Evolutionary conservation across 2,329 filamentous ascomycete species (phyloP), one percentile per base, ranked within the genome.

Genomic region (Daldinia sp.): DNA sequence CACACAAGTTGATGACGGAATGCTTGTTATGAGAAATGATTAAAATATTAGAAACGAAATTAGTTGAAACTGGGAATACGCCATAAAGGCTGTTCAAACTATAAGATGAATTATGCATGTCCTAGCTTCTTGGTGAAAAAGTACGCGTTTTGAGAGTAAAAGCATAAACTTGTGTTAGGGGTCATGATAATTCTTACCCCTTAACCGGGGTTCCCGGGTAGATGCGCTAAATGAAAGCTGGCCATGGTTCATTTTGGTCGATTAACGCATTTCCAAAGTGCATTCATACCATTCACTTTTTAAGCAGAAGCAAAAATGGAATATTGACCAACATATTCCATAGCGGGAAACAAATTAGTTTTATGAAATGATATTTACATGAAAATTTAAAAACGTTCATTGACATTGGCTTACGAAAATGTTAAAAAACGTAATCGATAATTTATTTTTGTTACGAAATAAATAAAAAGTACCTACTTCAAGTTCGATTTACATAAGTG

Each of bases 161-260:
- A 7, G 30, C 10, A 35, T n/a, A 5, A n/a, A 26, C 42, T 13
- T 13, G 6, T n/a, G 26, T 50, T 12, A 2, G 26, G 13, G 13
- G 13, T 6, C 20, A 7, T n/a, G 15, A 37, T 20, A 1, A 37
- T 37, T 37, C 23, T 3, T 37, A 26, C 30, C 50, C 50, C 30
- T 37, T 53, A 53, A 37, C n/a, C 10, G 30, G n/a, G n/a, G n/a
- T 28, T 53, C 50, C 30, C 50, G 30, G 50, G 50, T 53, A 53
- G 30, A 7, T 35, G 12, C 30, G 28, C 15, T 53, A 53, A 53
- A 28, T 13, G 15, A 35, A 2, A 3, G 15, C 23, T 53, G n/a
- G 30, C 28, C 28, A 33, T 35, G 28, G 30, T 33, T 35, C 26
- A 20, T 20, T n/a, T 7, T 28, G 1, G 42, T 9, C 20, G 4